phyloP scores from a whole-genome alignment of 1,284 basidiomycete species.

The Heterobasidion occidentale region DNA sequence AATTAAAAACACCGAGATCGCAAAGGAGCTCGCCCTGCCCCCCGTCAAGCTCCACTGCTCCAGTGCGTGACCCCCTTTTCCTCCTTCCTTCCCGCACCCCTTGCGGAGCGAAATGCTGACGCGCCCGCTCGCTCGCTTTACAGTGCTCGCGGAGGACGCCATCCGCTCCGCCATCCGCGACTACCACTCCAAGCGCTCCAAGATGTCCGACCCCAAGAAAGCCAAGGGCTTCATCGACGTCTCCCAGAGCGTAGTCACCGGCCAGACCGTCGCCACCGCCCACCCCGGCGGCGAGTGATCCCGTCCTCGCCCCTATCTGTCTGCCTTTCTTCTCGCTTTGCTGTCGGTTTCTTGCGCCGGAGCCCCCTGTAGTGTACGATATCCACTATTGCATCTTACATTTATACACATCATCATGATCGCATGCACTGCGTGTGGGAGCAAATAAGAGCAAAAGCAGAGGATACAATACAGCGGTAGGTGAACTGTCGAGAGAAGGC shows the following conservation, averaged over 20 bases:
- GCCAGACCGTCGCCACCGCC: slow-evolving; percentile 59
- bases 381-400: neutral
- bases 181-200: slow-evolving; percentile 75
- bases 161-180: slow-evolving; percentile 94
- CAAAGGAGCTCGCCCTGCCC: slow-evolving; percentile 91
- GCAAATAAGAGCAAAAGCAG: neutral
- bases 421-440: neutral
- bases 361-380: slow-evolving; percentile 13
- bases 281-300: slow-evolving; percentile 31
- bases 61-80: slow-evolving; percentile 40
- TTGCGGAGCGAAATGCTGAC: slow-evolving; percentile 6
- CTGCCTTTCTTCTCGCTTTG: slow-evolving; percentile 4
- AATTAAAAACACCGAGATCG: slow-evolving; percentile 99
- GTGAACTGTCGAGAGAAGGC: neutral
- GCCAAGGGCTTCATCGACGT: slow-evolving; percentile 67
- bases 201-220: slow-evolving; percentile 41
- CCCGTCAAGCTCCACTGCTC: slow-evolving; percentile 95
- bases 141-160: slow-evolving; percentile 96
- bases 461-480: neutral
- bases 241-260: slow-evolving; percentile 57
- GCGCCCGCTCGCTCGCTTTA: neutral
- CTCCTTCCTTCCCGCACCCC: slow-evolving; percentile 1
- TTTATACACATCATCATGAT: neutral
- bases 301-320: neutral
- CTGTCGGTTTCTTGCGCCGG: slow-evolving; percentile 3